phyloP scores from a whole-genome alignment of 2,329 filamentous ascomycete species.

The Stagonosporopsis rhizophila region DNA sequence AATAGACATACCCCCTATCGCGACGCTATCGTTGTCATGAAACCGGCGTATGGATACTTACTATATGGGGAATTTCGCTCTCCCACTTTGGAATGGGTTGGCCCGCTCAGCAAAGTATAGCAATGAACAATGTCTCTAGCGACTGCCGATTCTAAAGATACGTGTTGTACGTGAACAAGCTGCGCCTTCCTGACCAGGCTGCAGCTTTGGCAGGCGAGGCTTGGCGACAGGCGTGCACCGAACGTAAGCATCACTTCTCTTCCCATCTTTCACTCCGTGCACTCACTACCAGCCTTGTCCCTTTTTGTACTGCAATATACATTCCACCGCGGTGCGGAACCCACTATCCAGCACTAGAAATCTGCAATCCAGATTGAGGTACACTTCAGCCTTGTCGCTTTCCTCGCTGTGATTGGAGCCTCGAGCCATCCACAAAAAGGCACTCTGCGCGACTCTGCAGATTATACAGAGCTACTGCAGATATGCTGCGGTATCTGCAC shows the following conservation, averaged over 20 bases:
- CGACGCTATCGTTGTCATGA: constrained; percentile 3
- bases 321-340: too few species aligned
- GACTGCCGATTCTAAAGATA: background rate
- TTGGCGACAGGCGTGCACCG: background rate
- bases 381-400: too few species aligned
- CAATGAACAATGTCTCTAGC: background rate
- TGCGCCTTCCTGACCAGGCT: background rate
- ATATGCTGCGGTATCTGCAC: background rate
- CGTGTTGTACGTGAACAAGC: background rate
- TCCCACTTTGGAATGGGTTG: background rate
- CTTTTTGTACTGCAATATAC: too few species aligned
- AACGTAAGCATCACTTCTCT: background rate
- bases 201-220: background rate
- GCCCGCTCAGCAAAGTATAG: background rate
- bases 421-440: too few species aligned
- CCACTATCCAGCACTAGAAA: too few species aligned
- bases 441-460: background rate
- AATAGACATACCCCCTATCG: constrained; percentile 6
- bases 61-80: background rate
- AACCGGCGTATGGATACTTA: background rate
- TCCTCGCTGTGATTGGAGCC: too few species aligned
- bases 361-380: too few species aligned
- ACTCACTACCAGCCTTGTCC: background rate
- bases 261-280: background rate
- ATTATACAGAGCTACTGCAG: background rate